Percentiles rank a stretch among this genome's conserved stretches.
These are phyloP conservation scores for Trichoderma polysporum DNA, from an alignment of 2,329 filamentous ascomycete species.

Conservation along the genomic window DNA sequence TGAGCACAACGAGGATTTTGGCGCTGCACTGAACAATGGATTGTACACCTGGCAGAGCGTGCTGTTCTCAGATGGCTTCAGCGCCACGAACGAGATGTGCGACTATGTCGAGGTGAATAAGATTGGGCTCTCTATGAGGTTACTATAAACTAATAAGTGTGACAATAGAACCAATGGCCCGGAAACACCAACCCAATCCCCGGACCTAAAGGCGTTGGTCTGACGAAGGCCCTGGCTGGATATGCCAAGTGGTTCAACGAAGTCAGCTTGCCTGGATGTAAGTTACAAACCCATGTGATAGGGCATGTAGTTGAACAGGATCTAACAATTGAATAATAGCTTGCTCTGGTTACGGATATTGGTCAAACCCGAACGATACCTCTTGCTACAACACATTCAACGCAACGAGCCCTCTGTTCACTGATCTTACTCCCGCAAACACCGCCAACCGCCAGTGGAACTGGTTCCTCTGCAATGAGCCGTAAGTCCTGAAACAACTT, in stretches of 20 bases:
- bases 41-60: slow-evolving; percentile 39
- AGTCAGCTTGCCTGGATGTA: slow-evolving; percentile 47
- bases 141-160: background rate
- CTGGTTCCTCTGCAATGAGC: slow-evolving; percentile 64
- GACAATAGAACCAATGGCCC: slow-evolving; percentile 24
- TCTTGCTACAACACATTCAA: slow-evolving; percentile 23
- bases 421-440: slow-evolving; percentile 49
- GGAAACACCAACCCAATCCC: slow-evolving; percentile 21
- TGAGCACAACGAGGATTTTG: slow-evolving; percentile 50
- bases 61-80: slow-evolving; percentile 36
- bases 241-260: slow-evolving; percentile 55
- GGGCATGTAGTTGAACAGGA: background rate
- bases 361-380: slow-evolving; percentile 36
- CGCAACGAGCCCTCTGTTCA: slow-evolving; percentile 45
- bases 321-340: slow-evolving; percentile 29
- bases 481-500: slow-evolving; percentile 33
- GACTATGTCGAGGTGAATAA: slow-evolving; percentile 29
- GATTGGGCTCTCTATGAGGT: no score
- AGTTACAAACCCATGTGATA: slow-evolving; percentile 27
- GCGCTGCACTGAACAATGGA: slow-evolving; percentile 33
- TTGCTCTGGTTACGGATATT: slow-evolving; percentile 52
- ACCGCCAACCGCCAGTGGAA: slow-evolving; percentile 52
- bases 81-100: slow-evolving; percentile 38
- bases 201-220: slow-evolving; percentile 47
- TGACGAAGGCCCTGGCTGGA: slow-evolving; percentile 52